Base-by-base conservation (phyloP, 106 monocot species). In the Dendrobium nobile region DNA sequence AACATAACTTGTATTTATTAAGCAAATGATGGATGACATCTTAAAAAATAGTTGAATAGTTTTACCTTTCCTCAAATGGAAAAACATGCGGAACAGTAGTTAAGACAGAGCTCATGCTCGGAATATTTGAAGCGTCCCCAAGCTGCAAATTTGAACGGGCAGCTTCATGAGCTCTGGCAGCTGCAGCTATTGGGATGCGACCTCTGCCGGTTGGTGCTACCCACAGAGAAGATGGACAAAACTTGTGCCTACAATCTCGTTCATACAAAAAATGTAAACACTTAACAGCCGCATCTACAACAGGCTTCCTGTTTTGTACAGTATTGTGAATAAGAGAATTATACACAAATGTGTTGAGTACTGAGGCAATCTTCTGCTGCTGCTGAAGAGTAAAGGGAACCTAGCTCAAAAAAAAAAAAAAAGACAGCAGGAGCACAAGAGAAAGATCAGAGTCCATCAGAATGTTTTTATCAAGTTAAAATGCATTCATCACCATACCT, bases 11-110 rank as follows among this genome's bases (percentile, higher is more conserved):
- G 24, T 31, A 27, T 20, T 28, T 68, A 31, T 68, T 2, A 73
- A 73, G 73, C 26, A 73, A 73, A 73, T 73, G 68, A 68, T 68
- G 28, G 68, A 26, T 28, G n/a, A 28, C 68, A 68, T 28, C 28
- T 58, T 28, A 11, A 37, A 81, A 78, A 16, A 31, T 24, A 6
- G n/a, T 75, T 41, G 42, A 73, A 41, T 73, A 19, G 26, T 37
- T 76, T 40, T 93, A 96, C 96, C 96, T 96, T 77, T 93, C 93
- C 75, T 92, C 93, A 85, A 96, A 96, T n/a, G 93, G 93, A 87
- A 89, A 96, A 28, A 96, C 90, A 85, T 96, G 92, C 54, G 96
- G 96, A n/a, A 96, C 78, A 68, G 85, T 94, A 31, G 87, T 93
- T 73, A 93, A 87, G 18, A 92, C 77, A 77, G 95, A 91, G 74